phyloP scores from a whole-genome alignment of 345 rosid genomes.

The Hibiscus syriacus region DNA sequence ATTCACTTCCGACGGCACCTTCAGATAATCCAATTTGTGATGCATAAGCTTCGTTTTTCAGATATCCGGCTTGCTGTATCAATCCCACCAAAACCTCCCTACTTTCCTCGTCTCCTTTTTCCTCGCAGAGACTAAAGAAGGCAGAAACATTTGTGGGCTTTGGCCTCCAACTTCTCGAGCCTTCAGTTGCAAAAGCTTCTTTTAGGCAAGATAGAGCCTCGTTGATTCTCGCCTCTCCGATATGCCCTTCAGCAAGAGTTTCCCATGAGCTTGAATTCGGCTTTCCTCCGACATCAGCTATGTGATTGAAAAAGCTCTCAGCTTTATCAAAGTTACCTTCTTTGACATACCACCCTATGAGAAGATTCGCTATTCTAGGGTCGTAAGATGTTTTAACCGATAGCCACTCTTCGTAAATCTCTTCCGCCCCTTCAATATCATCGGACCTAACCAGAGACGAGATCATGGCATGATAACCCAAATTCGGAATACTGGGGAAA shows the following conservation, averaged over 20 bases:
- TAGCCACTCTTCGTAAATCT: constrained; percentile 71
- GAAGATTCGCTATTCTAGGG: constrained; percentile 77
- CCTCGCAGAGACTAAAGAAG: constrained; percentile 33
- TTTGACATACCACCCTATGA: constrained; percentile 54
- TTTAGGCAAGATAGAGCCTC: constrained; percentile 5
- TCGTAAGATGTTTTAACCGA: constrained; percentile 55
- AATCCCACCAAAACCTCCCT: constrained; percentile 47
- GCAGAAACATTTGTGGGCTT: not conserved
- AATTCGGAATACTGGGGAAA: constrained; percentile 69
- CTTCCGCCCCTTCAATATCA: constrained; percentile 75
- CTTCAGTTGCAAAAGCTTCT: constrained; percentile 1
- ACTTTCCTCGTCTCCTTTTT: constrained; percentile 39
- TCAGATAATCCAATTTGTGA: constrained; percentile 35
- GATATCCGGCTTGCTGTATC: constrained; percentile 49
- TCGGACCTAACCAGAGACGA: constrained; percentile 59
- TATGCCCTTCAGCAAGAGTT: constrained; percentile 67
- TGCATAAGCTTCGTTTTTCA: constrained; percentile 41
- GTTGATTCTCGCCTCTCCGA: constrained; percentile 23
- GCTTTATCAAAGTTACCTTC: constrained; percentile 58
- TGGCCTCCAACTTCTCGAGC: constrained; percentile 4
- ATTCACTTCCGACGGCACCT: not conserved
- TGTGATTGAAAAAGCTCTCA: constrained; percentile 46
- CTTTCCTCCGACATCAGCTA: constrained; percentile 68
- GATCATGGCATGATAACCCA: constrained; percentile 75
- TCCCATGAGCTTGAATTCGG: constrained; percentile 83